Evolutionary conservation across 192 early-diverging fungal genomes (phyloP).

Genomic region (Mortierella antarctica): DNA sequence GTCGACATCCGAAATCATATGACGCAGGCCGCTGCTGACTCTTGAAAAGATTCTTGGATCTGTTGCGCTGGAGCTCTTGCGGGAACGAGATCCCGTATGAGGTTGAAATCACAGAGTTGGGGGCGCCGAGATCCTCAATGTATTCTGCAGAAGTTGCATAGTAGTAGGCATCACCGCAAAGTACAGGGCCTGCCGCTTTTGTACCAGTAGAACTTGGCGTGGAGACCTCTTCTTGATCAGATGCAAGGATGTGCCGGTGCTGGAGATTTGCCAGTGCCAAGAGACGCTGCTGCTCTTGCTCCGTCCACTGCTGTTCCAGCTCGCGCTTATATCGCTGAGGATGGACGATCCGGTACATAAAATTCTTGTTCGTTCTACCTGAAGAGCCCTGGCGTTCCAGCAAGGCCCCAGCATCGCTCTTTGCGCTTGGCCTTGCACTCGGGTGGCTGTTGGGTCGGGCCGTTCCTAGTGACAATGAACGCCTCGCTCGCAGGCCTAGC

Average conservation of each 20-base stretch:
- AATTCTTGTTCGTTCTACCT: constrained; percentile 15
- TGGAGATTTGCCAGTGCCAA: constrained; percentile 29
- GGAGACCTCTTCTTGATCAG: background rate
- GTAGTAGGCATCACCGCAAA: constrained; percentile 31
- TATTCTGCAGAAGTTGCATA: constrained; percentile 48
- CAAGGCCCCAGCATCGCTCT: background rate
- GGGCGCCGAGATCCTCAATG: constrained; percentile 38
- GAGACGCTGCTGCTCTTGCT: constrained; percentile 28
- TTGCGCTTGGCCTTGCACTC: background rate
- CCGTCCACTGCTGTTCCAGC: constrained; percentile 25
- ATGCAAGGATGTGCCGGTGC: constrained; percentile 12
- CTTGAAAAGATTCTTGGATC: constrained; percentile 2
- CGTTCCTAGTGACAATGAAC: constrained; percentile 22
- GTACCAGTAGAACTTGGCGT: background rate
- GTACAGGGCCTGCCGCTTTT: background rate
- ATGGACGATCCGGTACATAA: constrained; percentile 49
- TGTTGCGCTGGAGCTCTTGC: constrained; percentile 21
- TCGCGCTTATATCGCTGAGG: constrained; percentile 51
- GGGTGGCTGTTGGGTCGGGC: background rate
- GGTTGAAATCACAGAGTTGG: constrained; percentile 42
- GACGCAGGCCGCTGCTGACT: background rate
- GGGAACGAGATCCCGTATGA: constrained; percentile 40
- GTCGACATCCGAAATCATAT: constrained; percentile 2
- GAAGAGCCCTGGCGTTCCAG: constrained; percentile 14
- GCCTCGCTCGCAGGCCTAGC: constrained; percentile 14